A percentile compares a stretch with the other conserved stretches of the same genome.
phyloP scores from a whole-genome alignment of 768 basidiomycete species.

The Glaciozyma martinii region DNA sequence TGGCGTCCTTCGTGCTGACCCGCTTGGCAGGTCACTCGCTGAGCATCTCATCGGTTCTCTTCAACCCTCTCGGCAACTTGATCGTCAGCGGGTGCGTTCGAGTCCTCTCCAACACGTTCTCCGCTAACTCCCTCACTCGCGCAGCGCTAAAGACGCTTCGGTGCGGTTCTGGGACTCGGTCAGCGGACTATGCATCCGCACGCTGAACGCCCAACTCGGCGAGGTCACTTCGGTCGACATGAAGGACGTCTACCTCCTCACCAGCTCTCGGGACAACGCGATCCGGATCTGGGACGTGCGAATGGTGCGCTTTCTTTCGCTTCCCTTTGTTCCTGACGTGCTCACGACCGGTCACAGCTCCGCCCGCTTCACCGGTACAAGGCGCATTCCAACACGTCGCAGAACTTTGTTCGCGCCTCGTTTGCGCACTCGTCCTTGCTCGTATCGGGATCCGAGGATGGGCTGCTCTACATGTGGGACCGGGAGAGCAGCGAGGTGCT shows the following conservation, averaged over 20 bases:
- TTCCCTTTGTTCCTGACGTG: not conserved
- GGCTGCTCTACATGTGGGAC: constrained; percentile 38
- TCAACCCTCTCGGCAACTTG: constrained; percentile 36
- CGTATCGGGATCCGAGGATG: constrained; percentile 39
- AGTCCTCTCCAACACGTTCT: not conserved
- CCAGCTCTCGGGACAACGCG: constrained; percentile 38
- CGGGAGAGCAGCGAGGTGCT: constrained; percentile 23
- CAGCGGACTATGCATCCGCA: constrained; percentile 36
- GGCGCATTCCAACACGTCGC: constrained; percentile 39
- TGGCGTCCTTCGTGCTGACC: not conserved
- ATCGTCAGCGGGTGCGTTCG: constrained; percentile 34
- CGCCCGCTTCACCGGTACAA: constrained; percentile 37
- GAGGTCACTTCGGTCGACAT: constrained; percentile 39
- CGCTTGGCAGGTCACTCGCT: constrained; percentile 30
- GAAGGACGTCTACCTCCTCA: constrained; percentile 36
- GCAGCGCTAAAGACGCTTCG: constrained; percentile 35
- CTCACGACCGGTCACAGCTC: constrained; percentile 19
- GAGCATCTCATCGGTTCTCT: constrained; percentile 35
- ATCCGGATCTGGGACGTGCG: constrained; percentile 38
- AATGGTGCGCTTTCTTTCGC: constrained; percentile 33
- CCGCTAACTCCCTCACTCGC: not conserved
- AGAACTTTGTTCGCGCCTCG: constrained; percentile 37
- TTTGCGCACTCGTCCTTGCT: constrained; percentile 34
- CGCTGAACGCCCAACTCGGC: constrained; percentile 36
- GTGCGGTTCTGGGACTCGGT: constrained; percentile 39